Base-by-base conservation (phyloP, 2,329 filamentous ascomycete genomes). In the Penicillium sp. region DNA sequence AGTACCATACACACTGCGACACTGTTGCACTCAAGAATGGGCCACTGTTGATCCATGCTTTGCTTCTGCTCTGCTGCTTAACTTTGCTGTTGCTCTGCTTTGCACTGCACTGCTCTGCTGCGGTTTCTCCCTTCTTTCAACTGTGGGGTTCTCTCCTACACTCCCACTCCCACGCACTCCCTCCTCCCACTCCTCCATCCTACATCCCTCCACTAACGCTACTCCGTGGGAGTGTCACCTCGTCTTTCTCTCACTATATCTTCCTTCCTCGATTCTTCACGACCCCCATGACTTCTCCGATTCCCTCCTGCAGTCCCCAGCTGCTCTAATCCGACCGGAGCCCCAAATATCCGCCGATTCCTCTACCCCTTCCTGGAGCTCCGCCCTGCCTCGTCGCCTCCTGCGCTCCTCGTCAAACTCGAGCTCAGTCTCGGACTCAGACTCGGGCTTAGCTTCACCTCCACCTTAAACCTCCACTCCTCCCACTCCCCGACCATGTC, bases 11-110 rank as follows among this genome's bases (percentile, higher is more conserved):
- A 29, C 58, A 59, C 56, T 60, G 54, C 60, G 54, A 60, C 60
- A 61, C 56, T 56, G 61, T 57, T 59, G 61, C 59, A 58, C 57
- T 58, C 51, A 49, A 47, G 61, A 63, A 63, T 63, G 61, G 56
- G 51, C 59, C 60, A 63, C 49, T 62, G 61, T 61, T 63, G 61
- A 63, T 63, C 61, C 60, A 63, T 63, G 54, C 53, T 60, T 60
- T 39, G 40, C 42, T 37, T 36, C 36, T 27, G 29, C 36, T 51
- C 47, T 44, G 33, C 15, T 39, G 20, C n/a, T n/a, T n/a, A n/a
- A n/a, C n/a, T n/a, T n/a, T n/a, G n/a, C n/a, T n/a, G n/a, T n/a
- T n/a, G n/a, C n/a, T 45, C 8, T 44, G 24, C 33, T 27, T 30
- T 33, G 24, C 36, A 17, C 32, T 49, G 27, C 46, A 37, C 42